Evolutionary conservation across 805 yeast species (phyloP).

Genomic region (Hemisphaericaspora nanyangensis): DNA sequence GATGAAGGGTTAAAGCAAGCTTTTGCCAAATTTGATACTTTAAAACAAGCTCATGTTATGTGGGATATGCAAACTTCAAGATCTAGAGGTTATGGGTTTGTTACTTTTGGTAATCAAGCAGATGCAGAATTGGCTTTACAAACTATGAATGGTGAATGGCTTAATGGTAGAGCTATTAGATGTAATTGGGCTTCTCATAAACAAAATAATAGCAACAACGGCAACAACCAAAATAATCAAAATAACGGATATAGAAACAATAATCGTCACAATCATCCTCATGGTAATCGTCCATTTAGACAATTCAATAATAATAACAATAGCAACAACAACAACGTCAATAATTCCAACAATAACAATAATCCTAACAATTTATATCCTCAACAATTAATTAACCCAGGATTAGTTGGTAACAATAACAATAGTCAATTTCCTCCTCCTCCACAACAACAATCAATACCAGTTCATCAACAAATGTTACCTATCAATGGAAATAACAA

Average conservation of each 20-base stretch:
- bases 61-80: conserved; percentile 96
- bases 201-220: conserved; percentile 26
- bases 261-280: conserved; percentile 8
- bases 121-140: conserved; percentile 75
- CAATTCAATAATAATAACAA: conserved; percentile 12
- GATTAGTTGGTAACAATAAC: not conserved
- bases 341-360: conserved; percentile 2
- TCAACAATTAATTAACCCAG: conserved; percentile 6
- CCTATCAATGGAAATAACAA: not conserved
- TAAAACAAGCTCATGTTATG: conserved; percentile 87
- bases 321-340: conserved; percentile 1
- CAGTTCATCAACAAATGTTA: conserved; percentile 2
- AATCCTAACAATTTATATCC: conserved; percentile 1
- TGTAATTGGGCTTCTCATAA: conserved; percentile 87
- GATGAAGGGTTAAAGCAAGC: conserved; percentile 64
- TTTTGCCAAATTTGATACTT: conserved; percentile 54
- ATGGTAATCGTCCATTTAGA: conserved; percentile 10
- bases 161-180: conserved; percentile 74
- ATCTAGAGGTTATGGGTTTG: conserved; percentile 90
- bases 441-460: not conserved
- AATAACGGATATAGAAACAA: conserved; percentile 13
- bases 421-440: not conserved
- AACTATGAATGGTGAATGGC: conserved; percentile 67
- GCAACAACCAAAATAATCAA: conserved; percentile 12
- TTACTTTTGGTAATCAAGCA: conserved; percentile 58